Percentiles rank a stretch among this genome's conserved stretches.
Evolutionary conservation across 345 rosid species (phyloP).

Genomic region (Lepidium aucheri): DNA sequence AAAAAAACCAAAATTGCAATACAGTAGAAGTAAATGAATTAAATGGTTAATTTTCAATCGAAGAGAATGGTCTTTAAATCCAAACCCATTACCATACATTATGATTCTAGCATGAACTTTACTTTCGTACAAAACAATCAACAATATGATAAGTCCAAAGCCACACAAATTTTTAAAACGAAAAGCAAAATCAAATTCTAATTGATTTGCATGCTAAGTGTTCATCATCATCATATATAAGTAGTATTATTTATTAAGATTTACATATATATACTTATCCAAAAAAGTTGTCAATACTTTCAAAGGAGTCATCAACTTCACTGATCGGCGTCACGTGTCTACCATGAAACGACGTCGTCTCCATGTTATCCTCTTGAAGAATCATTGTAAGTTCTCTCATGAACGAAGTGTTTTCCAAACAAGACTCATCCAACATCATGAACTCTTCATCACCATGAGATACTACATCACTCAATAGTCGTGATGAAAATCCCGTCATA

Average conservation of each 20-base stretch:
- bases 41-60: neutral
- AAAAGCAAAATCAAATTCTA: neutral
- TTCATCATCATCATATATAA: constrained; percentile 3
- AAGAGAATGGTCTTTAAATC: neutral
- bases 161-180: neutral
- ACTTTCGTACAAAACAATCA: neutral
- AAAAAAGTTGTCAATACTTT: constrained; percentile 10
- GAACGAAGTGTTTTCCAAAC: constrained; percentile 7
- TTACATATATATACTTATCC: neutral
- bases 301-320: constrained; percentile 11
- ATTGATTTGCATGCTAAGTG: constrained; percentile 11
- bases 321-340: neutral
- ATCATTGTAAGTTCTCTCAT: constrained; percentile 20
- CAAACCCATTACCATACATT: neutral
- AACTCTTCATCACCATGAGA: constrained; percentile 13
- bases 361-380: constrained; percentile 5
- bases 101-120: neutral
- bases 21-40: no score
- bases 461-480: neutral
- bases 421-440: neutral
- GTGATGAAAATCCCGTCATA: constrained; percentile 12
- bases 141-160: neutral
- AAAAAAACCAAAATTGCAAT: no score
- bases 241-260: neutral
- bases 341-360: neutral